A percentile compares a stretch with the other conserved stretches of the same genome.
These are phyloP conservation scores for Leccinum variicolor DNA, from an alignment of 768 basidiomycete species.

Conservation along the genomic window DNA sequence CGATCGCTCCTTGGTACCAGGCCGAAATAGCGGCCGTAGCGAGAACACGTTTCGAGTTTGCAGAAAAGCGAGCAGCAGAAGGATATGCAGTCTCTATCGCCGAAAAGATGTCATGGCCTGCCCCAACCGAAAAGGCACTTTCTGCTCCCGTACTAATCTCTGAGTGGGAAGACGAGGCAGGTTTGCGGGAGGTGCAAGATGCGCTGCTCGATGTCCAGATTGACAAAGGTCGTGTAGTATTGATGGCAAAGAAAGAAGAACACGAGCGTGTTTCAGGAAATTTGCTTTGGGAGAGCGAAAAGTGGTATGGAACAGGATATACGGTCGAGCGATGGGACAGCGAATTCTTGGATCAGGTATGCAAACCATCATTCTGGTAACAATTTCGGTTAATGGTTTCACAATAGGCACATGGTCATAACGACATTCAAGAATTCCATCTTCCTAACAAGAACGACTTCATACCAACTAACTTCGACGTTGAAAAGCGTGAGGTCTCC, in stretches of 20 bases:
- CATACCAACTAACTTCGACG: constrained; percentile 82
- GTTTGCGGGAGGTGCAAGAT: constrained; percentile 52
- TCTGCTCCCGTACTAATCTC: constrained; percentile 67
- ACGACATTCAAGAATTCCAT: constrained; percentile 63
- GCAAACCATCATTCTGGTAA: constrained; percentile 1
- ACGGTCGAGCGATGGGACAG: constrained; percentile 66
- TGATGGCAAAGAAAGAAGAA: constrained; percentile 77
- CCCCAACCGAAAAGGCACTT: constrained; percentile 74
- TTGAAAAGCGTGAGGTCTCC: constrained; percentile 67
- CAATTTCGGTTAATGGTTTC: neutral
- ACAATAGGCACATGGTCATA: constrained; percentile 57
- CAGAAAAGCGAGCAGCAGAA: constrained; percentile 79
- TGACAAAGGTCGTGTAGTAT: constrained; percentile 59
- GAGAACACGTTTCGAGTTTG: constrained; percentile 76
- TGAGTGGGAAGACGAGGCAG: constrained; percentile 63
- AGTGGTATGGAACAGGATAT: constrained; percentile 92
- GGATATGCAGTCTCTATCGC: constrained; percentile 75
- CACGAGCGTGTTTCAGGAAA: constrained; percentile 49
- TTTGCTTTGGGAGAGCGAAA: constrained; percentile 69
- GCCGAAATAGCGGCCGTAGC: constrained; percentile 72
- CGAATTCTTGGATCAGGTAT: constrained; percentile 56
- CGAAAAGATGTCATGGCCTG: constrained; percentile 74
- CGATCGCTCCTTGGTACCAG: constrained; percentile 65
- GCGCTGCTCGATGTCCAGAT: constrained; percentile 60
- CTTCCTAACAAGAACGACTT: constrained; percentile 88